Base-by-base conservation (phyloP, 225 moss, liverwort and hornwort species). In the Marchantia polymorpha region DNA sequence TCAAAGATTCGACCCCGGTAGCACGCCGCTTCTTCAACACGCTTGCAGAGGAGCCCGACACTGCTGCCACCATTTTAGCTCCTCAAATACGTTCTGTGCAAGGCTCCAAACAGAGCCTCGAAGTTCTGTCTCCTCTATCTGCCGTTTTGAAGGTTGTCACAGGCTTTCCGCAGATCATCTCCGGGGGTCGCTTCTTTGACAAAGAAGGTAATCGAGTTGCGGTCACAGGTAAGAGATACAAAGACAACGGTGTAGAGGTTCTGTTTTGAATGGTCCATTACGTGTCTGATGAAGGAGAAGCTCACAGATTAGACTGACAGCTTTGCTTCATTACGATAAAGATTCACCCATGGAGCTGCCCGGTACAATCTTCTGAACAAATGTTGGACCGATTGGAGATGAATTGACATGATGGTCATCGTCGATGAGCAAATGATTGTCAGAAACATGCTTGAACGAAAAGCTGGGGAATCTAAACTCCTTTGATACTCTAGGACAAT, bases 11-110 rank as follows among this genome's bases (percentile, higher is more conserved):
- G 8, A 97, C 97, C 2, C 89, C 92, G 60, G 83, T 90, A 20
- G 92, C 96, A 23, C 93, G 94, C 5, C 89, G 96, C 7, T 97
- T 97, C 83, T 97, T 97, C 88, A 97, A 97, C 82, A 92, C 96
- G 0, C 80, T 97, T 65, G 96, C 96, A 48, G 96, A 97, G 82
- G 96, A 97, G 52, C 94, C 96, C 56, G 93, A 93, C 69, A 97
- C 93, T 1, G 92, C 89, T 61, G 94, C 97, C 16, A 83, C 90
- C 78, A 84, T 88, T 65, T 68, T 97, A 17, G 91, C 86, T 65
- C 97, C 97, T n/a, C 84, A 84, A 46, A 89, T 97, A 29, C 88
- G 93, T 47, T 74, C 80, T 52, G 89, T 89, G 26, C 78, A 88
- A 73, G 94, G 96, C 20, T 89, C 85, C 15, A 89, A 91, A 69